A percentile compares a stretch with the other conserved stretches of the same genome.
Conservation (phyloP, 306 rosid genomes). For the Prunus kanzakura region DNA sequence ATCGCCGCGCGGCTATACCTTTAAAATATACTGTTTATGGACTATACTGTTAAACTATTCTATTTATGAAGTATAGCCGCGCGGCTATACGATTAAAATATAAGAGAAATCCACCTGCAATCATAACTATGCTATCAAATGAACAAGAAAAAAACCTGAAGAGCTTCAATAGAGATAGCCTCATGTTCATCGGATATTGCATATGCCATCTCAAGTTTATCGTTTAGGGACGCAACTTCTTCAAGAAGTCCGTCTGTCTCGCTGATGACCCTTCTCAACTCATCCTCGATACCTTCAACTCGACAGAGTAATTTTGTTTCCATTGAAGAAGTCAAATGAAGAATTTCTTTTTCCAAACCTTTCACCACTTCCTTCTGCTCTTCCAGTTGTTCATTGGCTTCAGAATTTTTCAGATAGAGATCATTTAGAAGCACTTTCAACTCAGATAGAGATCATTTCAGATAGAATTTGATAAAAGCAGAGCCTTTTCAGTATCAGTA, state of each 20-base stretch:
- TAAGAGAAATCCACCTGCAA: constrained; percentile 19
- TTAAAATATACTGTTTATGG: too few relatives aligned
- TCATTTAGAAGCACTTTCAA: constrained; percentile 64
- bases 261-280: too few relatives aligned
- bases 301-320: constrained; percentile 51
- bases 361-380: constrained; percentile 73
- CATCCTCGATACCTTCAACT: constrained; percentile 53
- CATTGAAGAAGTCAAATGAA: constrained; percentile 57
- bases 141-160: constrained; percentile 12
- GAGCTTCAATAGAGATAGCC: constrained; percentile 72
- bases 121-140: constrained; percentile 17
- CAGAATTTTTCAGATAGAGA: constrained; percentile 47
- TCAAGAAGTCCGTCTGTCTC: too few relatives aligned
- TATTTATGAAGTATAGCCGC: too few relatives aligned
- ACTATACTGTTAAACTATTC: too few relatives aligned
- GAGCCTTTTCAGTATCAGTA: constrained; percentile 56
- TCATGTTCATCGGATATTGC: constrained; percentile 68
- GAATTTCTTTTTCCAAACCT: constrained; percentile 75
- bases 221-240: too few relatives aligned
- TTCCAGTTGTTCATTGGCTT: constrained; percentile 61
- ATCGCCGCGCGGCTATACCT: too few relatives aligned
- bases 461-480: constrained; percentile 43
- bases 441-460: constrained; percentile 16
- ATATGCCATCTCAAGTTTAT: too few relatives aligned
- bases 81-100: too few relatives aligned